These are phyloP conservation scores for Oemleria cerasiformis DNA, from an alignment of 306 rosid species.

Conservation along the genomic window DNA sequence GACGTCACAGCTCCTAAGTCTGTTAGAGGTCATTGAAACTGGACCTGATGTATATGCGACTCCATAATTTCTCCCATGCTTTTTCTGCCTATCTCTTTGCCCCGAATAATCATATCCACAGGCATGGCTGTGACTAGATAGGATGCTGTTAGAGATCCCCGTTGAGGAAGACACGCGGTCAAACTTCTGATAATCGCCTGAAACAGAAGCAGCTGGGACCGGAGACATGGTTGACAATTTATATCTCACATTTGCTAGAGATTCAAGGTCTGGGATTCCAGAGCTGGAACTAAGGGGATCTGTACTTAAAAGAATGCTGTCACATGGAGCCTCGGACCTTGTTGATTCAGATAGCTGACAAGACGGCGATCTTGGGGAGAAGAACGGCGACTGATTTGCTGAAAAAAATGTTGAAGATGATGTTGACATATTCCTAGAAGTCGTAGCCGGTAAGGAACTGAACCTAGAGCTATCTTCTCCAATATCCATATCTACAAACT, in stretches of 20 bases:
- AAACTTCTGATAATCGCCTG: slow-evolving; percentile 45
- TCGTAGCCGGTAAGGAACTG: slow-evolving; percentile 46
- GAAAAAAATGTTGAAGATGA: slow-evolving; percentile 80
- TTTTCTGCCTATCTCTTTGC: slow-evolving; percentile 43
- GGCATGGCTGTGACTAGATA: slow-evolving; percentile 43
- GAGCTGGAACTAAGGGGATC: slow-evolving; percentile 51
- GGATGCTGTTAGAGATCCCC: slow-evolving; percentile 57
- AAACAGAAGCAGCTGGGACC: slow-evolving; percentile 39
- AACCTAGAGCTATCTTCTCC: slow-evolving; percentile 65
- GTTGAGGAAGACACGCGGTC: slow-evolving; percentile 54
- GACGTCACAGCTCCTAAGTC: slow-evolving; percentile 68
- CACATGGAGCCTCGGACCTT: slow-evolving; percentile 39
- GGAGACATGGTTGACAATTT: slow-evolving; percentile 44
- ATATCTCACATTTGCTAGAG: slow-evolving; percentile 41
- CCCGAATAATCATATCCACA: slow-evolving; percentile 35
- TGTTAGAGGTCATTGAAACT: slow-evolving; percentile 60
- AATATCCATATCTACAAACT: slow-evolving; percentile 47
- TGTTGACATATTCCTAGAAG: slow-evolving; percentile 66
- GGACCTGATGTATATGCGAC: slow-evolving; percentile 43
- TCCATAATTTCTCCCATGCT: slow-evolving; percentile 36
- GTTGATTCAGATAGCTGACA: slow-evolving; percentile 49
- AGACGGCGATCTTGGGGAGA: slow-evolving; percentile 77
- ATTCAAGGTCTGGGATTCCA: slow-evolving; percentile 46
- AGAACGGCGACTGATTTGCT: slow-evolving; percentile 83
- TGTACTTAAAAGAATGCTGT: slow-evolving; percentile 41